Percentiles rank a stretch among this genome's conserved stretches.
Conservation (phyloP, 495 filamentous ascomycete genomes). For the Aspergillus sclerotioniger region DNA sequence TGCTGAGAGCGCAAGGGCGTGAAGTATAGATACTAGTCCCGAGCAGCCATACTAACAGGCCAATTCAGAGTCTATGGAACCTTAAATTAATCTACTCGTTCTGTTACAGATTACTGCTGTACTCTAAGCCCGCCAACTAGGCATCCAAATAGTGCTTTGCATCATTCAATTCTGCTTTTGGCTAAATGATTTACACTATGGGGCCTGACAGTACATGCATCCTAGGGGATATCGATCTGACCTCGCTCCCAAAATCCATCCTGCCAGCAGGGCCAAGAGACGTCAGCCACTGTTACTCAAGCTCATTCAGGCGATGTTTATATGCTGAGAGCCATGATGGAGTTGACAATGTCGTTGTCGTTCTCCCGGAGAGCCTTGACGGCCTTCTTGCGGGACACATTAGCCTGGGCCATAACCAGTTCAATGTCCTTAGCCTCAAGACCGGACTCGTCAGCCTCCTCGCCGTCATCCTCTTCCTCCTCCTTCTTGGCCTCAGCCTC, state of each 20-base stretch:
- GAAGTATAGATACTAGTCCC: slow-evolving; percentile 4
- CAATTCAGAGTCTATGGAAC: neutral
- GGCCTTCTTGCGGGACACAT: slow-evolving; percentile 93
- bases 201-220: slow-evolving; percentile 23
- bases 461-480: slow-evolving; percentile 88
- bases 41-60: neutral
- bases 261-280: slow-evolving; percentile 21
- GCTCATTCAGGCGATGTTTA: slow-evolving; percentile 42
- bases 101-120: neutral
- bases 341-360: slow-evolving; percentile 99
- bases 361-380: slow-evolving; percentile 98
- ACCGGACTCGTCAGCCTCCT: slow-evolving; percentile 89
- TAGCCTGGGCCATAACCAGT: slow-evolving; percentile 97
- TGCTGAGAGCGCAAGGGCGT: slow-evolving; percentile 6
- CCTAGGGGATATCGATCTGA: slow-evolving; percentile 29
- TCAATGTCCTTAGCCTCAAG: slow-evolving; percentile 99
- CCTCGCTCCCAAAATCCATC: slow-evolving; percentile 35
- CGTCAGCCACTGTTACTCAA: slow-evolving; percentile 23
- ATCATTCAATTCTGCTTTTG: slow-evolving; percentile 37
- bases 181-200: slow-evolving; percentile 46
- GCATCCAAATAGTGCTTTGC: slow-evolving; percentile 14
- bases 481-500: slow-evolving; percentile 77
- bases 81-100: neutral
- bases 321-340: slow-evolving; percentile 99
- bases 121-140: neutral